A percentile compares a stretch with the other conserved stretches of the same genome.
Evolutionary conservation across 805 yeast genomes (phyloP).

Genomic region (Wickerhamomyces subpelliculosus): DNA sequence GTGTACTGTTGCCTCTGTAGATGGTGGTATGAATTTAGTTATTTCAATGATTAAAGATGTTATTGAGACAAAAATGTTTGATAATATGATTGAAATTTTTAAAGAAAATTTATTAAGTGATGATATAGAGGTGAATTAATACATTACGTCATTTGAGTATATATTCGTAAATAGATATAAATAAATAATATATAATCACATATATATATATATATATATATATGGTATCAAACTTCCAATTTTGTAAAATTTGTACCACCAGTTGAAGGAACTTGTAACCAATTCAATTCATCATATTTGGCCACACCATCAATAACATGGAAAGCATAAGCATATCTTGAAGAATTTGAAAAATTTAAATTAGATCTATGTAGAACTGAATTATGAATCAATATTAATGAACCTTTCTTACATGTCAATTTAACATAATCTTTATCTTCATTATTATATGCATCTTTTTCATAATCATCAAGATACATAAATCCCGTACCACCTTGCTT

Average conservation of each 20-base stretch:
- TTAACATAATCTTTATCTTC: constrained; percentile 34
- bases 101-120: constrained; percentile 3
- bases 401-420: constrained; percentile 65
- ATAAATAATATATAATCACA: too few relatives aligned
- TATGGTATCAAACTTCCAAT: constrained; percentile 17
- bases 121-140: too few relatives aligned
- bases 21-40: constrained; percentile 11
- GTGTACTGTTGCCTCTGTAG: constrained; percentile 3
- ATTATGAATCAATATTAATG: constrained; percentile 64
- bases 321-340: constrained; percentile 74
- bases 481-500: constrained; percentile 53
- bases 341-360: constrained; percentile 42
- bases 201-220: too few relatives aligned
- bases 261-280: constrained; percentile 72
- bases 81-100: constrained; percentile 6
- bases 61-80: constrained; percentile 3
- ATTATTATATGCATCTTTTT: constrained; percentile 19
- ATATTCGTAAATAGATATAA: neutral
- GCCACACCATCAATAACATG: constrained; percentile 67
- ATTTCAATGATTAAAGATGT: constrained; percentile 10
- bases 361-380: constrained; percentile 68
- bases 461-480: constrained; percentile 25
- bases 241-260: constrained; percentile 60
- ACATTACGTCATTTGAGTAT: too few relatives aligned
- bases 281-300: constrained; percentile 56